Evolutionary conservation across 73 alveolate species (phyloP).

Genomic region (Paramecium pentaurelia): DNA sequence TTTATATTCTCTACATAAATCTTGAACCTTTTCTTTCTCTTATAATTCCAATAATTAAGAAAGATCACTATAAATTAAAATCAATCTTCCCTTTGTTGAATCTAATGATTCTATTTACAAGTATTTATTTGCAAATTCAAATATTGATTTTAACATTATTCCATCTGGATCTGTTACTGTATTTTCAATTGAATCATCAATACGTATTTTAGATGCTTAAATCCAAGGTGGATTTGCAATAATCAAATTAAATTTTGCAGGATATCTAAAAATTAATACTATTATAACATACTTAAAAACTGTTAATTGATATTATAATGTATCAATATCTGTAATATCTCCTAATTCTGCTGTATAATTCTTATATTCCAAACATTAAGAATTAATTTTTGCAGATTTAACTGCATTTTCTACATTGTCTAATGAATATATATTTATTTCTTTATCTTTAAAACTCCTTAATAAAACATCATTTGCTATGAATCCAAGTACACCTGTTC

Average conservation of each 20-base stretch:
- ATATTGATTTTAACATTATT: slow-evolving; percentile 25
- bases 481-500: slow-evolving; percentile 65
- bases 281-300: not conserved
- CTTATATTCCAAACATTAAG: slow-evolving; percentile 36
- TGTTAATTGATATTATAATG: not conserved
- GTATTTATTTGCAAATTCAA: slow-evolving; percentile 34
- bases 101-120: slow-evolving; percentile 29
- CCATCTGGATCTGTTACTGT: slow-evolving; percentile 63
- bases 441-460: slow-evolving; percentile 15
- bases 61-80: slow-evolving; percentile 62
- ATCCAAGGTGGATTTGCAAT: slow-evolving; percentile 71
- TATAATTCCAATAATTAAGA: slow-evolving; percentile 59
- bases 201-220: slow-evolving; percentile 31
- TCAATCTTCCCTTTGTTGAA: slow-evolving; percentile 54
- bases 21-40: slow-evolving; percentile 31
- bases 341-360: slow-evolving; percentile 37
- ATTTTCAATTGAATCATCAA: slow-evolving; percentile 50
- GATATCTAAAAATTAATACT: not conserved
- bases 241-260: slow-evolving; percentile 44
- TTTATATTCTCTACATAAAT: slow-evolving; percentile 50
- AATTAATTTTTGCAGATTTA: slow-evolving; percentile 61
- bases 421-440: slow-evolving; percentile 37
- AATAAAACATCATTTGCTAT: slow-evolving; percentile 46
- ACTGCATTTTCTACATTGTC: slow-evolving; percentile 64
- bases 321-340: not conserved